Conservation (phyloP, 495 filamentous ascomycete species). For the Choiromyces venosus region DNA sequence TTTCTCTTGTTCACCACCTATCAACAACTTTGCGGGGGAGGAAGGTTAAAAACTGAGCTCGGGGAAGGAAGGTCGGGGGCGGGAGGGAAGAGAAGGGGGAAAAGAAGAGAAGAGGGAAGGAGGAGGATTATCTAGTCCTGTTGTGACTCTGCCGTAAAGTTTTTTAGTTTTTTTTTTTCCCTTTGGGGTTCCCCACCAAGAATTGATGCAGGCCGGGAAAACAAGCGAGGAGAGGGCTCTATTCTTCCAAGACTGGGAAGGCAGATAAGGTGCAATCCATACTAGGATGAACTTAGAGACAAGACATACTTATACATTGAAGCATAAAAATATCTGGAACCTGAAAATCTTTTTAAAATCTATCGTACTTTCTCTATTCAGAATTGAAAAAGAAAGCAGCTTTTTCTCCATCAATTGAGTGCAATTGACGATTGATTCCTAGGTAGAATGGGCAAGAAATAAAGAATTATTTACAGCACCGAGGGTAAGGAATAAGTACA, state of each 20-base stretch:
- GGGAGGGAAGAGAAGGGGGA: constrained; percentile 15
- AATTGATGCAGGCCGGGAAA: neutral
- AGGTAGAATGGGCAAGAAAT: neutral
- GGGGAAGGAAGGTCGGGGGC: constrained; percentile 2
- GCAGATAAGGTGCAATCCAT: neutral
- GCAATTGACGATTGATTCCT: neutral
- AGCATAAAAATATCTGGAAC: neutral
- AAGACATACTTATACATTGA: neutral
- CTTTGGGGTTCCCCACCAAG: neutral
- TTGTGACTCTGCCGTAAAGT: neutral
- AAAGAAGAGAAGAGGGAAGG: constrained; percentile 7
- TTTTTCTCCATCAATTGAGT: neutral
- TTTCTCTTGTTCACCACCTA: neutral
- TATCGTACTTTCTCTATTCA: neutral
- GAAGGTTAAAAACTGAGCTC: neutral
- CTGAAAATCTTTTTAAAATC: neutral
- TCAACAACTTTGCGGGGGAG: neutral
- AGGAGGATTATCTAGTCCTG: neutral
- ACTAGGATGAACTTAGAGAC: neutral
- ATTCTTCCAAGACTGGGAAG: neutral
- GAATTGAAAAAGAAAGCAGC: neutral
- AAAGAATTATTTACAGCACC: neutral
- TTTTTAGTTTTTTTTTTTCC: neutral
- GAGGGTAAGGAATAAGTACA: neutral
- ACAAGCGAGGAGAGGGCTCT: neutral